Conservation (phyloP, 768 basidiomycete species). For the Dioszegia crocea region DNA sequence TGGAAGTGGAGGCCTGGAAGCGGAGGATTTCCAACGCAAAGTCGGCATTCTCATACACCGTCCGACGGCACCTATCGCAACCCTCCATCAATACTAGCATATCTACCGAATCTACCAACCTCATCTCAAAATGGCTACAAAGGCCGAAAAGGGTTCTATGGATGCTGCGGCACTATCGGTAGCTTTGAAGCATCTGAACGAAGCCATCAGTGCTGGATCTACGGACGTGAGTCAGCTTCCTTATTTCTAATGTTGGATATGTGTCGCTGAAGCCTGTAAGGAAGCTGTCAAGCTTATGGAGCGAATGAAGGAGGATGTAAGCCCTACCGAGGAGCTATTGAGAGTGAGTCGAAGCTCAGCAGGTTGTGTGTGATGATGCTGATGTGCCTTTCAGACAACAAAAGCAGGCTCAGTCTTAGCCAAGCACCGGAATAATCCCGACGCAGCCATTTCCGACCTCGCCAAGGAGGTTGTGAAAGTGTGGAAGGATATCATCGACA, state of each 20-base stretch:
- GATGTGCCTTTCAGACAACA: slow-evolving; percentile 29
- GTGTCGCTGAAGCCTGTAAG: slow-evolving; percentile 16
- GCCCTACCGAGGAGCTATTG: slow-evolving; percentile 42
- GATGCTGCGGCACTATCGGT: slow-evolving; percentile 27
- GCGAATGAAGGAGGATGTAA: slow-evolving; percentile 32
- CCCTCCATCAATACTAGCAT: too few relatives aligned
- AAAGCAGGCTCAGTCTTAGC: slow-evolving; percentile 46
- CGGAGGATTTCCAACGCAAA: too few relatives aligned
- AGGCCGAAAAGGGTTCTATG: slow-evolving; percentile 9
- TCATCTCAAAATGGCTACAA: too few relatives aligned
- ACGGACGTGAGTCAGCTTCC: slow-evolving; percentile 26
- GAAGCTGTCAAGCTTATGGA: slow-evolving; percentile 37
- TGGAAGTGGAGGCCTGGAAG: too few relatives aligned
- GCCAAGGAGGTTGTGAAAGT: slow-evolving; percentile 45
- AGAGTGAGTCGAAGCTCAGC: slow-evolving; percentile 25
- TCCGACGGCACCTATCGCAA: too few relatives aligned
- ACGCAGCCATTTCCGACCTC: slow-evolving; percentile 21
- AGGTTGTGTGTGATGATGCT: background rate
- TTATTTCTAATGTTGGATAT: background rate
- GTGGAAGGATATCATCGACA: slow-evolving; percentile 48
- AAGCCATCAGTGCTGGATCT: slow-evolving; percentile 28
- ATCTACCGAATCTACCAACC: too few relatives aligned
- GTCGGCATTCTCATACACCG: too few relatives aligned
- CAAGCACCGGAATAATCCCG: slow-evolving; percentile 37
- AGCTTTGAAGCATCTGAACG: slow-evolving; percentile 30